Evolutionary conservation across 2,329 filamentous ascomycete species (phyloP).

Genomic region (Lasiodiplodia sp.): DNA sequence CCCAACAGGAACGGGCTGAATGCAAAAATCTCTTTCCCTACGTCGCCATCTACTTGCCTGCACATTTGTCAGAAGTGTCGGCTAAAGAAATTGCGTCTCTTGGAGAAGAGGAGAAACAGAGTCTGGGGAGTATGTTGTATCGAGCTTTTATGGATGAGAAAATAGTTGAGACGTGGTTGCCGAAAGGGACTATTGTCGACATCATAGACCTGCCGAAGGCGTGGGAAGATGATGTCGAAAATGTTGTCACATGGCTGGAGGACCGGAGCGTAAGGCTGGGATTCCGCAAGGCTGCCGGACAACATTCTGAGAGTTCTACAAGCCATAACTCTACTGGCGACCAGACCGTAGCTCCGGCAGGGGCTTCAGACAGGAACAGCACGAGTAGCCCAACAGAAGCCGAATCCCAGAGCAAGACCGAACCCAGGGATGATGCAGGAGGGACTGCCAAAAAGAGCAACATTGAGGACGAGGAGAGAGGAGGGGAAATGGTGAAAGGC

Average conservation of each 20-base stretch:
- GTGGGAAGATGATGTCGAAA: background rate
- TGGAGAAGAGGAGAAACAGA: no score
- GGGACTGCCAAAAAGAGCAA: no score
- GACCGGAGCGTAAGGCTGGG: background rate
- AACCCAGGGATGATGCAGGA: no score
- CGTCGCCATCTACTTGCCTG: background rate
- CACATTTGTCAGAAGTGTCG: background rate
- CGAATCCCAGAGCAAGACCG: no score
- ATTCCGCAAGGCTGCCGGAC: no score
- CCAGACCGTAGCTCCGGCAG: background rate
- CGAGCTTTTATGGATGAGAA: background rate
- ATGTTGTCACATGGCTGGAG: background rate
- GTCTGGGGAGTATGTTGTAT: background rate
- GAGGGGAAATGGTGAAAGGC: no score
- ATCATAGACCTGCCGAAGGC: background rate
- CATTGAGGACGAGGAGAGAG: no score
- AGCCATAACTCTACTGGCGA: no score
- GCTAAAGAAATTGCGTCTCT: background rate
- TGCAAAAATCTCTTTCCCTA: background rate
- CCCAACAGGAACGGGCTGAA: background rate
- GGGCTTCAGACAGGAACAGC: no score
- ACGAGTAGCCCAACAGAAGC: no score
- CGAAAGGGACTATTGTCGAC: background rate
- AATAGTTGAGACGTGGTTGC: background rate
- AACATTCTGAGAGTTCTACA: no score